These are phyloP conservation scores for Allomyces javanicus DNA, from an alignment of 192 early-diverging fungal species.

Conservation along the genomic window DNA sequence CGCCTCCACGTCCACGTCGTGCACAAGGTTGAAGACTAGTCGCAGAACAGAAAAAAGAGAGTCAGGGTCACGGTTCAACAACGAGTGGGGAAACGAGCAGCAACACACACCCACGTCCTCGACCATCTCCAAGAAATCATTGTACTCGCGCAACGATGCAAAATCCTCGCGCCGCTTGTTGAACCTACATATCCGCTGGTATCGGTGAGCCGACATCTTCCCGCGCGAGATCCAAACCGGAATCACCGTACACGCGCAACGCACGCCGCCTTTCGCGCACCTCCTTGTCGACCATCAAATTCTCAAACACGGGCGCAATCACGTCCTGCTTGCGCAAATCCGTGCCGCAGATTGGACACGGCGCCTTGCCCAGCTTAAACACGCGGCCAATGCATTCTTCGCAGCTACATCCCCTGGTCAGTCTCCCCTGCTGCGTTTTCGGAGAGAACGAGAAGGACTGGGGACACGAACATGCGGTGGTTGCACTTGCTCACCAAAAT, in stretches of 20 bases:
- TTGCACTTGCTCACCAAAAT: slow-evolving; percentile 85
- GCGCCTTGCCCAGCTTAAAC: slow-evolving; percentile 66
- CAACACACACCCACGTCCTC: slow-evolving; percentile 52
- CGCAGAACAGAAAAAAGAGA: no score
- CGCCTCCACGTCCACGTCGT: slow-evolving; percentile 67
- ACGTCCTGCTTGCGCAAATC: slow-evolving; percentile 68
- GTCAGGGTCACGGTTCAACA: neutral
- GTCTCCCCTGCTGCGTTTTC: neutral
- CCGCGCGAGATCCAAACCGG: neutral
- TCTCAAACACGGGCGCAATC: slow-evolving; percentile 78
- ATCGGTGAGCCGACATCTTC: neutral
- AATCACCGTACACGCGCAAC: slow-evolving; percentile 34
- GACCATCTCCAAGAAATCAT: slow-evolving; percentile 81
- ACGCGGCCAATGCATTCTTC: slow-evolving; percentile 72
- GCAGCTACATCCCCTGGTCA: slow-evolving; percentile 32
- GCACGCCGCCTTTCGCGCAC: slow-evolving; percentile 61
- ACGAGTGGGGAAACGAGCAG: neutral
- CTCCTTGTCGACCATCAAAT: slow-evolving; percentile 86
- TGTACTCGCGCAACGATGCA: slow-evolving; percentile 45
- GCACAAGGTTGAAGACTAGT: slow-evolving; percentile 65
- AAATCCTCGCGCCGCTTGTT: slow-evolving; percentile 90
- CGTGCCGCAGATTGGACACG: slow-evolving; percentile 72
- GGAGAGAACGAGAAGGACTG: neutral
- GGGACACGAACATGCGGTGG: slow-evolving; percentile 59
- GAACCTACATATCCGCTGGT: slow-evolving; percentile 22